phyloP scores from a whole-genome alignment of 2,329 filamentous ascomycete genomes.

The Cladosporium austrohemisphaericum region DNA sequence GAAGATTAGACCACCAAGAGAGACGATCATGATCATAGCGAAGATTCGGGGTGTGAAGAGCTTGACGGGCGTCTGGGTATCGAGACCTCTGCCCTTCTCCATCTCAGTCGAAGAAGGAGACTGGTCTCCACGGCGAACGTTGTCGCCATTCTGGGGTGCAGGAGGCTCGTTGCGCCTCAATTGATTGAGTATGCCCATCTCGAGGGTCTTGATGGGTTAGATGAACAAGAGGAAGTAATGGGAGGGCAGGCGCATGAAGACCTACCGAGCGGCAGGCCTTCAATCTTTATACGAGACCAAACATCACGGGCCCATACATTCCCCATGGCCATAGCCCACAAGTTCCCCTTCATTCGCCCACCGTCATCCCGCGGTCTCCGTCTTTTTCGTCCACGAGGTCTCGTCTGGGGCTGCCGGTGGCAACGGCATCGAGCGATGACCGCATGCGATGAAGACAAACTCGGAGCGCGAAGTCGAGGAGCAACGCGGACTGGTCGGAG shows the following conservation, averaged over 20 bases:
- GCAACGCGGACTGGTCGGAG: conserved; percentile 9
- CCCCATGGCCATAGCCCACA: conserved; percentile 10
- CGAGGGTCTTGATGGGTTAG: not conserved
- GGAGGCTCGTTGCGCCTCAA: conserved; percentile 13
- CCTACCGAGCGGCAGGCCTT: not conserved
- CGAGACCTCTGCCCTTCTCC: conserved; percentile 2
- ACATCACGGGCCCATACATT: not conserved
- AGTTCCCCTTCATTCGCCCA: conserved; percentile 3
- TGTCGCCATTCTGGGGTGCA: conserved; percentile 8
- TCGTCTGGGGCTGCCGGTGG: conserved; percentile 2
- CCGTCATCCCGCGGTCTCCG: conserved; percentile 12
- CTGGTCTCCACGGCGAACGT: not conserved
- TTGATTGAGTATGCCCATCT: conserved; percentile 5
- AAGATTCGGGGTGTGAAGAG: conserved; percentile 29
- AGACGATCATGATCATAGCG: conserved; percentile 34
- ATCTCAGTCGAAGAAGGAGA: conserved; percentile 7
- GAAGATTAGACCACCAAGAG: conserved; percentile 37
- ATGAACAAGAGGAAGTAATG: not conserved
- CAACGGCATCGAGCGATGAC: conserved; percentile 8
- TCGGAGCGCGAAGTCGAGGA: not conserved
- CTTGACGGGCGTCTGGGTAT: conserved; percentile 6
- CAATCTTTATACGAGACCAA: conserved; percentile 2
- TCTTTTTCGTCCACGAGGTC: conserved; percentile 6
- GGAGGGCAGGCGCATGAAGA: not conserved
- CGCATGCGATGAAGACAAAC: conserved; percentile 1